Base-by-base conservation (phyloP, 2,329 filamentous ascomycete species). In the Corynespora cassiicola region DNA sequence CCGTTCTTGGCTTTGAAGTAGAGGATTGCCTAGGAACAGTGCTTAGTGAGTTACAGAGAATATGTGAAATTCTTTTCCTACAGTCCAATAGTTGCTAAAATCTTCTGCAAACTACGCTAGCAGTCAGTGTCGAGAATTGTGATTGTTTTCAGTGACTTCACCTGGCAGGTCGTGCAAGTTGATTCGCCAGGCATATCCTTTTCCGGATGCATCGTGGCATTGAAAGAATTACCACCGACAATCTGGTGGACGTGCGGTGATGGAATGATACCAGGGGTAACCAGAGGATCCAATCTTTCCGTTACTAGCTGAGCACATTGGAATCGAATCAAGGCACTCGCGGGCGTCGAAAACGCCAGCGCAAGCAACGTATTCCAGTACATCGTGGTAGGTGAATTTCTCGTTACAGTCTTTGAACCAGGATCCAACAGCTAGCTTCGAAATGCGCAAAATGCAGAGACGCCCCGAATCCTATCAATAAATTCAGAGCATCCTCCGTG, bases 1-100 rank as follows among this genome's bases (percentile, higher is more conserved):
- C 60, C 60, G 45, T 65, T 65, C 4, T 46, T 40, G 5, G 57
- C 50, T 12, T 43, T 39, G 47, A 63, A 65, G 35, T 58, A 65
- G 7, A 63, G 21, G 3, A 50, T 42, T 1, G 61, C 61, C n/a
- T n/a, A n/a, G n/a, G n/a, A n/a, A n/a, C n/a, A n/a, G n/a, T n/a
- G n/a, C n/a, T n/a, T n/a, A n/a, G n/a, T n/a, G n/a, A n/a, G n/a
- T n/a, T n/a, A n/a, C n/a, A n/a, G n/a, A n/a, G n/a, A n/a, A n/a
- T n/a, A n/a, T n/a, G n/a, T n/a, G n/a, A n/a, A n/a, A n/a, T n/a
- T n/a, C n/a, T n/a, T n/a, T n/a, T n/a, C n/a, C n/a, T n/a, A n/a
- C n/a, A 5, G 57, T 61, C 57, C 57, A 61, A 32, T 59, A 59
- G 31, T 61, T 61, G 15, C 58, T 64, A 22, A 41, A 41, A 18